These are phyloP conservation scores for Holtermanniella nyarrowii DNA, from an alignment of 768 basidiomycete genomes.

Conservation along the genomic window DNA sequence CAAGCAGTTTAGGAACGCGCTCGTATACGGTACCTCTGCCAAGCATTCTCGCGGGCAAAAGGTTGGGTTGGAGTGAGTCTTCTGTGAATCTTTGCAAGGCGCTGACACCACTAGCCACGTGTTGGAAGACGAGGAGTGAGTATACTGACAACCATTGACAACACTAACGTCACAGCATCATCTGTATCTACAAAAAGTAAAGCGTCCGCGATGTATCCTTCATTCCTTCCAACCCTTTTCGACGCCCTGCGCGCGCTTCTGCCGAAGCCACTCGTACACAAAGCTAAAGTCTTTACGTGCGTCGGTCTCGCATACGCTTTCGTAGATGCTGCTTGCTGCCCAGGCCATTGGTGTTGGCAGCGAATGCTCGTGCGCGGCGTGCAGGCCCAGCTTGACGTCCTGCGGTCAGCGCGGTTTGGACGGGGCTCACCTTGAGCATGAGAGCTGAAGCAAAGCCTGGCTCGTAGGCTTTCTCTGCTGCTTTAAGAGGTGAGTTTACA, in stretches of 20 bases:
- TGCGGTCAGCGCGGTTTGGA: slow-evolving; percentile 1
- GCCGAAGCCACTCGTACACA: slow-evolving; percentile 30
- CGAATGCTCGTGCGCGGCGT: slow-evolving; percentile 23
- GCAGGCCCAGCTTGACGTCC: slow-evolving; percentile 31
- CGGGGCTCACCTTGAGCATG: slow-evolving; percentile 28
- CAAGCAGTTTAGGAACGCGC: slow-evolving; percentile 79
- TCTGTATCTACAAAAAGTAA: slow-evolving; percentile 40
- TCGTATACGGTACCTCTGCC: slow-evolving; percentile 95
- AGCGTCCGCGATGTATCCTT: neutral
- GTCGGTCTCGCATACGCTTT: slow-evolving; percentile 22
- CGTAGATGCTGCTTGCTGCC: slow-evolving; percentile 33
- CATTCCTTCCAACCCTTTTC: slow-evolving; percentile 33
- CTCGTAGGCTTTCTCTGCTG: slow-evolving; percentile 22
- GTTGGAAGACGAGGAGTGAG: slow-evolving; percentile 39
- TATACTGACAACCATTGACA: no score
- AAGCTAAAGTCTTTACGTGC: slow-evolving; percentile 34
- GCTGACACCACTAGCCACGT: slow-evolving; percentile 22
- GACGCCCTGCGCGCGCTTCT: slow-evolving; percentile 24
- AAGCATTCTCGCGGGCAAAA: slow-evolving; percentile 96
- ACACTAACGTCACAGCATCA: slow-evolving; percentile 22
- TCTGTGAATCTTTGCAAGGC: neutral
- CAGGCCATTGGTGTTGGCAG: slow-evolving; percentile 31
- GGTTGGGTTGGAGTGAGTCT: slow-evolving; percentile 38
- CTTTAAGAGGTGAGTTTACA: slow-evolving; percentile 23
- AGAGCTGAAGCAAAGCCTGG: slow-evolving; percentile 26